Evolutionary conservation across 805 yeast genomes (phyloP).

Genomic region (Torulaspora franciscae): DNA sequence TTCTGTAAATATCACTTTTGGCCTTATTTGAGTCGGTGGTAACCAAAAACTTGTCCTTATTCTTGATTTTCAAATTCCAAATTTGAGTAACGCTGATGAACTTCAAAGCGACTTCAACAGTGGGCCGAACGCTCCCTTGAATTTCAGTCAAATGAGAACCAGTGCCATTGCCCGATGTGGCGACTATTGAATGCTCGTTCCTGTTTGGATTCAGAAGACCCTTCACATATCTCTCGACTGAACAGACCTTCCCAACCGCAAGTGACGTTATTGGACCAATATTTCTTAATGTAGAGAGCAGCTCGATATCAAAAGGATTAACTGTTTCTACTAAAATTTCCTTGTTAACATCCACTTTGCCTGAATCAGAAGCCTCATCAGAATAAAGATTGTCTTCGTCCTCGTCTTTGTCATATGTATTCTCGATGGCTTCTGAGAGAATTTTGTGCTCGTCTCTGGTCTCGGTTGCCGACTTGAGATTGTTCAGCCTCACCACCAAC

Average conservation of each 20-base stretch:
- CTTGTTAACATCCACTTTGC: constrained; percentile 8
- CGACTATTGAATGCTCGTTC: constrained; percentile 61
- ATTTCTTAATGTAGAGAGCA: constrained; percentile 53
- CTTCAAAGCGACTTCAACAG: constrained; percentile 59
- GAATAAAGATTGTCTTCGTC: constrained; percentile 32
- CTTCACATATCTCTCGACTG: constrained; percentile 49
- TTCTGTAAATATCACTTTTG: constrained; percentile 64
- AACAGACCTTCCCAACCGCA: constrained; percentile 52
- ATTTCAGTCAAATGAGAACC: constrained; percentile 56
- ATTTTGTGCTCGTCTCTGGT: constrained; percentile 42
- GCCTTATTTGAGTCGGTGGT: constrained; percentile 64
- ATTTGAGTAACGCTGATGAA: constrained; percentile 68
- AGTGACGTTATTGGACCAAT: constrained; percentile 72
- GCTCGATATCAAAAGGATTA: constrained; percentile 39
- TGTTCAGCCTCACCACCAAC: constrained; percentile 38
- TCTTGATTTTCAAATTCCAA: constrained; percentile 56
- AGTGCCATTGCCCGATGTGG: constrained; percentile 59
- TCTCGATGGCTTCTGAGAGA: constrained; percentile 43
- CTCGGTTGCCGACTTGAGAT: constrained; percentile 27
- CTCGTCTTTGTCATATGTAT: constrained; percentile 33
- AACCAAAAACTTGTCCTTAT: constrained; percentile 53
- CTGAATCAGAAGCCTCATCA: constrained; percentile 21
- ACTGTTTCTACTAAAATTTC: constrained; percentile 23
- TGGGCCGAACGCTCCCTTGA: constrained; percentile 65
- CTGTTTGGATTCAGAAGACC: constrained; percentile 66